A percentile compares a stretch with the other conserved stretches of the same genome.
Conservation (phyloP, 164 flowering plant species). For the Santalum album region DNA sequence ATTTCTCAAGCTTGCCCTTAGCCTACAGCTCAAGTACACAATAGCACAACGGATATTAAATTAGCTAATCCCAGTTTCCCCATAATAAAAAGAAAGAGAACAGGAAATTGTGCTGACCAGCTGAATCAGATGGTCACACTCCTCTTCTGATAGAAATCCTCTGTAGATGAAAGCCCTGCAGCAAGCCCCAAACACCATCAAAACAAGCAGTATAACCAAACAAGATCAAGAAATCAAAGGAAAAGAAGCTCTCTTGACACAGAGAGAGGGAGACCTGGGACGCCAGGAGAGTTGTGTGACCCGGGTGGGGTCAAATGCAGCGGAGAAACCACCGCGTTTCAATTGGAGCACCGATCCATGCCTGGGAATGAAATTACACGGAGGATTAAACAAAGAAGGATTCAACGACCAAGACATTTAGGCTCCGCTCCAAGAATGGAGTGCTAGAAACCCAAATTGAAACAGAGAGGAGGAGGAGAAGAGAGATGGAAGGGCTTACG, state of each 20-base stretch:
- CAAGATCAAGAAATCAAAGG: too few relatives aligned
- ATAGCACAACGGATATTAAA: background rate
- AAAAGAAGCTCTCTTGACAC: background rate
- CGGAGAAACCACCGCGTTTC: constrained; percentile 6
- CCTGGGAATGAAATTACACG: constrained; percentile 1
- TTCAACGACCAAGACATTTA: too few relatives aligned
- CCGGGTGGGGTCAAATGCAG: constrained; percentile 12
- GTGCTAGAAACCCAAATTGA: too few relatives aligned
- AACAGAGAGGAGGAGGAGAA: too few relatives aligned
- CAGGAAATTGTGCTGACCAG: constrained; percentile 7
- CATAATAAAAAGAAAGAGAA: background rate
- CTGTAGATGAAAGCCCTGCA: constrained; percentile 11
- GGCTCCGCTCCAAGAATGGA: too few relatives aligned
- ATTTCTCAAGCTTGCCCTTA: constrained; percentile 7
- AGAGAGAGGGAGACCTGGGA: constrained; percentile 14
- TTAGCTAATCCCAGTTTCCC: background rate
- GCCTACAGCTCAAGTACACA: constrained; percentile 2
- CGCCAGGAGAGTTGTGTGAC: constrained; percentile 21
- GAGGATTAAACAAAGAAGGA: too few relatives aligned
- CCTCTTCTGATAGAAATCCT: constrained; percentile 13
- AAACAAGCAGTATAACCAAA: background rate
- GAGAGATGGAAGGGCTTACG: too few relatives aligned
- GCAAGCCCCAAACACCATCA: background rate
- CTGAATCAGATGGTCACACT: constrained; percentile 16
- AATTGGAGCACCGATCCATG: constrained; percentile 11